These are phyloP conservation scores for Sclerotinia subarctica DNA, from an alignment of 2,329 filamentous ascomycete genomes.

Conservation along the genomic window DNA sequence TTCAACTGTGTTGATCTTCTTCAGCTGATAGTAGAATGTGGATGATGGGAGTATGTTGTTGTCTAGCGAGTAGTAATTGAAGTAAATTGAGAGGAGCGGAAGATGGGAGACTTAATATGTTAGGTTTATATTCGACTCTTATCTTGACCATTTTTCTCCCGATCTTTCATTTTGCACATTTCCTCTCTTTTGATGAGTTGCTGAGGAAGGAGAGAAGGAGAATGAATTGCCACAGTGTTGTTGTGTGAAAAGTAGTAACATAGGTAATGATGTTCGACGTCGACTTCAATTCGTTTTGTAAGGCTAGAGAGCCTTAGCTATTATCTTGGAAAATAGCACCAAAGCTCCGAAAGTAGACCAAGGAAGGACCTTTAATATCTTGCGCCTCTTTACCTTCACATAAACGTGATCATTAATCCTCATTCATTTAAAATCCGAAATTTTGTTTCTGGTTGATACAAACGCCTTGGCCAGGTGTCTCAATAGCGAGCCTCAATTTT, in stretches of 20 bases:
- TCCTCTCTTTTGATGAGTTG: neutral
- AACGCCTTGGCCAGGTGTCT: neutral
- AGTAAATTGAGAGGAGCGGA: neutral
- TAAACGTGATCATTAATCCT: neutral
- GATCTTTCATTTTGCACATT: neutral
- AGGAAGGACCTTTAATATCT: neutral
- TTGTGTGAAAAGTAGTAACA: neutral
- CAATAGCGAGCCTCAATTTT: neutral
- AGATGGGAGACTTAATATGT: neutral
- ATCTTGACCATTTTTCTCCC: neutral
- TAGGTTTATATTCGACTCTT: neutral
- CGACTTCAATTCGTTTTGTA: neutral
- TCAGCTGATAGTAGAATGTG: neutral
- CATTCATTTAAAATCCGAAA: neutral
- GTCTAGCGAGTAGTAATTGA: neutral
- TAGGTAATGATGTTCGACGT: neutral
- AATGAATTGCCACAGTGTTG: neutral
- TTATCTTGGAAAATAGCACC: neutral
- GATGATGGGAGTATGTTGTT: neutral
- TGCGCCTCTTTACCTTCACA: neutral
- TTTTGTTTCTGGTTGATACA: neutral
- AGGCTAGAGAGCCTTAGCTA: neutral
- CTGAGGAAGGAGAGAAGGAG: neutral
- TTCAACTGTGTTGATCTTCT: neutral
- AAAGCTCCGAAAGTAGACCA: neutral